These are phyloP conservation scores for Cupressus sempervirens DNA, from an alignment of 75 land plant genomes.

Conservation along the genomic window DNA sequence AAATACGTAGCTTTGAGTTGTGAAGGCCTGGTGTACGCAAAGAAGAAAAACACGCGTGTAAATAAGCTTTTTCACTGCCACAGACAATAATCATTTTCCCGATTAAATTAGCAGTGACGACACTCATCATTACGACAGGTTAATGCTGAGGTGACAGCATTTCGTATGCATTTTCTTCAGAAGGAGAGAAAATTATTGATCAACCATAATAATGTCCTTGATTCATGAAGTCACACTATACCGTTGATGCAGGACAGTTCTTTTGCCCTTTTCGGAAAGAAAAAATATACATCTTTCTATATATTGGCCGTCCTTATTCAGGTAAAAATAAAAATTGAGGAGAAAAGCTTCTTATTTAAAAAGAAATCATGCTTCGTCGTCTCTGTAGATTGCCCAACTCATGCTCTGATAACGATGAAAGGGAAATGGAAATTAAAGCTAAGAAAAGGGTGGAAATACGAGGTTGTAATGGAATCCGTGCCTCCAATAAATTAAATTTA, in stretches of 20 bases:
- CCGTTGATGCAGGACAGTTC: neutral
- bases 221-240: neutral
- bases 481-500: neutral
- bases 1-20: neutral
- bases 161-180: neutral
- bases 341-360: neutral
- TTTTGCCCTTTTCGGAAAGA: neutral
- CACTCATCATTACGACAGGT: neutral
- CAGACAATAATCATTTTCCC: neutral
- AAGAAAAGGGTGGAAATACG: conserved; percentile 6
- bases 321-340: neutral
- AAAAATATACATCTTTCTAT: neutral
- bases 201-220: neutral
- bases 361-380: neutral
- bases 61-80: neutral
- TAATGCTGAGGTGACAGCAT: neutral
- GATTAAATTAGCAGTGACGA: neutral
- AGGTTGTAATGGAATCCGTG: conserved; percentile 1
- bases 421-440: neutral
- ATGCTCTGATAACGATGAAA: neutral
- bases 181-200: neutral
- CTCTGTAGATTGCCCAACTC: neutral
- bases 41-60: neutral
- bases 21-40: neutral
- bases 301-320: neutral